These are phyloP conservation scores for Rhododendron molle DNA, from an alignment of 148 eudicot genomes.

Conservation along the genomic window DNA sequence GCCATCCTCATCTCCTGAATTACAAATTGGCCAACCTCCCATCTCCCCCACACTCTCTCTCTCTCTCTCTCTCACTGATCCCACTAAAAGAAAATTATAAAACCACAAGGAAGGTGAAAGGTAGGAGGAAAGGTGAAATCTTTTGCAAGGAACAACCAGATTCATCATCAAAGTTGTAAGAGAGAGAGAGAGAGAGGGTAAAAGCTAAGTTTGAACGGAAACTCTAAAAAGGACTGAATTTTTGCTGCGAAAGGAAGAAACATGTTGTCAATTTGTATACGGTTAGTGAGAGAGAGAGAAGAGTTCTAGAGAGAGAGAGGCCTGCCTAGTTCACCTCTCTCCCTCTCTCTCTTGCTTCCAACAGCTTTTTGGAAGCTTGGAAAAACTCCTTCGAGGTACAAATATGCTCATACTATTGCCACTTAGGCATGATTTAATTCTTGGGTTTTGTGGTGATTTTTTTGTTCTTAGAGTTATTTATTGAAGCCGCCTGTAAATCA, in stretches of 20 bases:
- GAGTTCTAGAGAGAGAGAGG: constrained; percentile 16
- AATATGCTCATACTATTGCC: neutral
- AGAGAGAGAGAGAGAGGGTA: neutral
- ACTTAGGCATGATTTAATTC: neutral
- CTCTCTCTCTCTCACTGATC: constrained; percentile 18
- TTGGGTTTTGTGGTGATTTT: neutral
- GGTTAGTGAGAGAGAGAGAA: constrained; percentile 13
- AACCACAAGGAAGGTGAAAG: constrained; percentile 32
- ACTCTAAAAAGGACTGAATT: neutral
- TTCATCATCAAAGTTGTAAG: constrained; percentile 27
- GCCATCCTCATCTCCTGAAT: constrained; percentile 19
- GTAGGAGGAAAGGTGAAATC: constrained; percentile 14
- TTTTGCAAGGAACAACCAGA: constrained; percentile 18
- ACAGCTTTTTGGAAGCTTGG: constrained; percentile 11
- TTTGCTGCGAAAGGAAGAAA: constrained; percentile 34
- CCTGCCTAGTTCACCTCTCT: neutral
- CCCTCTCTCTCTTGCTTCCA: constrained; percentile 7
- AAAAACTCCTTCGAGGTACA: constrained; percentile 19
- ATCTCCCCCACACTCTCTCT: constrained; percentile 8
- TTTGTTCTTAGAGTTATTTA: neutral
- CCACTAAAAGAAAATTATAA: constrained; percentile 30
- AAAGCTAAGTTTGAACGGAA: constrained; percentile 12
- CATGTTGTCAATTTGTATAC: too few species aligned
- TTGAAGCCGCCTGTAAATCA: neutral
- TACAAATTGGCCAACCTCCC: constrained; percentile 4